Evolutionary conservation across 1,284 basidiomycete species (phyloP).

Genomic region (Tilletia horrida): DNA sequence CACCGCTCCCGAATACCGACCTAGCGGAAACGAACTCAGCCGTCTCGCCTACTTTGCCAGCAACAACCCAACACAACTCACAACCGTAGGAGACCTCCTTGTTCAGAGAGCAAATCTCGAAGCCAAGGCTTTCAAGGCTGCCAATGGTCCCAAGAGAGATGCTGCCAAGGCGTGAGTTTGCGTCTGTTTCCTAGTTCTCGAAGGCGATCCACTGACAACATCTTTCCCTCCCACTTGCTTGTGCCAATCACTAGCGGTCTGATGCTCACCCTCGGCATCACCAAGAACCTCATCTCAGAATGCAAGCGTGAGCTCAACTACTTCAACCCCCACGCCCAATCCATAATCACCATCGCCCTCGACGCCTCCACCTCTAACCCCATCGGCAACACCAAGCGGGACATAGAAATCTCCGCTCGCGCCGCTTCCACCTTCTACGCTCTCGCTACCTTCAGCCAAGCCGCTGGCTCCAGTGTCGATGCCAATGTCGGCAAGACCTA

Average conservation of each 20-base stretch:
- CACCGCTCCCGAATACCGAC: slow-evolving; percentile 69
- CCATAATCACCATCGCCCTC: slow-evolving; percentile 70
- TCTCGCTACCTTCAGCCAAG: slow-evolving; percentile 88
- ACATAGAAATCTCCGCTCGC: slow-evolving; percentile 79
- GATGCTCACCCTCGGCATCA: slow-evolving; percentile 79
- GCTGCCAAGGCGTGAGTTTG: slow-evolving; percentile 73
- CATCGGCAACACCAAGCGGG: slow-evolving; percentile 53
- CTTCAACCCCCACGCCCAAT: slow-evolving; percentile 73
- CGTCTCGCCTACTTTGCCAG: slow-evolving; percentile 87
- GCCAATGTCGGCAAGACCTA: slow-evolving; percentile 67
- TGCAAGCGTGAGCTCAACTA: slow-evolving; percentile 81
- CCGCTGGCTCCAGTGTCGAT: slow-evolving; percentile 64
- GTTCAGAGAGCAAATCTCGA: slow-evolving; percentile 73
- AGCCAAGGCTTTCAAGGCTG: slow-evolving; percentile 63
- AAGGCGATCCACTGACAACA: background rate
- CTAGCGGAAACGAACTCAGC: slow-evolving; percentile 72
- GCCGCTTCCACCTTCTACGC: slow-evolving; percentile 81
- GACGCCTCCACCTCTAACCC: slow-evolving; percentile 59
- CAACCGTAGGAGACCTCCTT: slow-evolving; percentile 78
- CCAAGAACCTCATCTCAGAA: slow-evolving; percentile 80
- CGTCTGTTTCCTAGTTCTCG: background rate
- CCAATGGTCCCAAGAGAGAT: slow-evolving; percentile 63
- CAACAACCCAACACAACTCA: slow-evolving; percentile 82
- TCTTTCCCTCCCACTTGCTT: slow-evolving; percentile 17
- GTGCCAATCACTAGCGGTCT: slow-evolving; percentile 63